A percentile compares a stretch with the other conserved stretches of the same genome.
Evolutionary conservation across 495 filamentous ascomycete species (phyloP).

Genomic region (Daldinia grandis): DNA sequence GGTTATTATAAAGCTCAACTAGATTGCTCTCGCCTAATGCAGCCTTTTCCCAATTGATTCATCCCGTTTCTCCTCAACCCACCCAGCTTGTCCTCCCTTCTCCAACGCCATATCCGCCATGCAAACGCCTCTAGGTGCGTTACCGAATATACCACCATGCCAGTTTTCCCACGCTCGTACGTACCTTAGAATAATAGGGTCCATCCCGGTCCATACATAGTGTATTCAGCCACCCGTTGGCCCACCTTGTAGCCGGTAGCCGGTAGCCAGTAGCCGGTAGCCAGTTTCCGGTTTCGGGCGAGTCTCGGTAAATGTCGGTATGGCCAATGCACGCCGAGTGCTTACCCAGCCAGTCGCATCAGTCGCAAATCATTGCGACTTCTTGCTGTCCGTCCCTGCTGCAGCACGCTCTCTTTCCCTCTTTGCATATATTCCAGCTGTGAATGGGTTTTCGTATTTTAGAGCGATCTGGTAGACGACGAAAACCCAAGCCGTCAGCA

Average conservation of each 20-base stretch:
- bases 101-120: conserved; percentile 1
- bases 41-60: neutral
- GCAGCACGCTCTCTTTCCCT: conserved; percentile 66
- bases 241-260: neutral
- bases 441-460: conserved; percentile 97
- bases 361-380: conserved; percentile 51
- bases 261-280: no score
- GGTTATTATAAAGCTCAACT: neutral
- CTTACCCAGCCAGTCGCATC: conserved; percentile 1
- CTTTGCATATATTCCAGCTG: conserved; percentile 91
- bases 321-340: conserved; percentile 1
- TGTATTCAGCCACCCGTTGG: conserved; percentile 2
- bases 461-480: conserved; percentile 84
- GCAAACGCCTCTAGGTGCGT: conserved; percentile 1
- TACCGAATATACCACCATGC: neutral
- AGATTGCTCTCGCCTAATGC: neutral
- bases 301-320: conserved; percentile 18
- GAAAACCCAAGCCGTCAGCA: conserved; percentile 78
- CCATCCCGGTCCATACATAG: conserved; percentile 3
- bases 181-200: neutral
- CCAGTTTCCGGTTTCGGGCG: conserved; percentile 24
- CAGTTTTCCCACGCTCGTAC: neutral
- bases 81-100: neutral
- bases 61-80: neutral
- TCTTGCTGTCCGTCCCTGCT: conserved; percentile 51